Percentiles rank a stretch among this genome's conserved stretches.
phyloP scores from a whole-genome alignment of 768 basidiomycete species.

The Rhodocollybia butyracea region DNA sequence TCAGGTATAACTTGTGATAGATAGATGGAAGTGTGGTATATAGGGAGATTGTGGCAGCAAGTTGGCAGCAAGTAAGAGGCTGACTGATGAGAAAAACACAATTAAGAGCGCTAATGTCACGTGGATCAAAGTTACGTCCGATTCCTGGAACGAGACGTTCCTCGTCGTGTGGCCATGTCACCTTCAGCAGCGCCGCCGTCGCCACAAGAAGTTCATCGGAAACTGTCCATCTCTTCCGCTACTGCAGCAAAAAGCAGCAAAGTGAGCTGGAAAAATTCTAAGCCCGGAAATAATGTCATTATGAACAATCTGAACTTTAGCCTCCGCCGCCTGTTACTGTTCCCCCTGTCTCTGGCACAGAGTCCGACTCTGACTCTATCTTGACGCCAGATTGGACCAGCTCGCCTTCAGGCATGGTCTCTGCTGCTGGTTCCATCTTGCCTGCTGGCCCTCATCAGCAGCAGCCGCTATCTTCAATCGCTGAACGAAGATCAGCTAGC shows the following conservation, averaged over 20 bases:
- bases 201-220: constrained; percentile 82
- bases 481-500: constrained; percentile 66
- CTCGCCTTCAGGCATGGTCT: constrained; percentile 28
- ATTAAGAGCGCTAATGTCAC: too few species aligned
- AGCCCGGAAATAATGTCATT: too few species aligned
- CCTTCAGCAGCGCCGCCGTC: constrained; percentile 65
- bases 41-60: too few species aligned
- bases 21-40: too few species aligned
- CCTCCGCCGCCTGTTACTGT: constrained; percentile 26
- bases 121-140: too few species aligned
- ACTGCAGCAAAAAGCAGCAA: constrained; percentile 50
- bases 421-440: constrained; percentile 21
- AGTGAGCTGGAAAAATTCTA: constrained; percentile 24
- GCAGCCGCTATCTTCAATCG: constrained; percentile 71
- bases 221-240: constrained; percentile 77
- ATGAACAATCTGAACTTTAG: too few species aligned
- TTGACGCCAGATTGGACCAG: constrained; percentile 51
- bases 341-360: constrained; percentile 61
- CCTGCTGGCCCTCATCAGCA: constrained; percentile 27
- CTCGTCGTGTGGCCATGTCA: constrained; percentile 24
- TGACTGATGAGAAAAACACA: too few species aligned
- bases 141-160: neutral
- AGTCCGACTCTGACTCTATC: constrained; percentile 84
- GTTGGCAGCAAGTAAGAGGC: too few species aligned
- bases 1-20: too few species aligned